Evolutionary conservation across 495 filamentous ascomycete species (phyloP), one percentile per base, ranked within the genome.

Genomic region (Talaromyces thailandensis): DNA sequence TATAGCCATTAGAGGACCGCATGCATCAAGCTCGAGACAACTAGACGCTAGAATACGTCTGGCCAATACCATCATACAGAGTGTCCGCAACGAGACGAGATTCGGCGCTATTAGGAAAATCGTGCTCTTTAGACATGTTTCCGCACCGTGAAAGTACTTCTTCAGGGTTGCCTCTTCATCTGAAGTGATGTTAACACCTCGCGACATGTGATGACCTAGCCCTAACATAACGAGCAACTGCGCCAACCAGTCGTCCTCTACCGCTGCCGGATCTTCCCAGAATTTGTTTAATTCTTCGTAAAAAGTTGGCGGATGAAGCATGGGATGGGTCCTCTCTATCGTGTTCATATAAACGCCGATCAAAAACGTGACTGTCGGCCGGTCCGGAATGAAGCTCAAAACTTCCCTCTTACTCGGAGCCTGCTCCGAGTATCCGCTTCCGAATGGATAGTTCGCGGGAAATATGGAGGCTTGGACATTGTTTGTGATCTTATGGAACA

Each of bases 161-260:
- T 29, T 48, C 28, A 51, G 21, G 2, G 43, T 31, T 23, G 43
- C 26, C 28, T 61, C 59, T 7, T 61, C 40, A 32, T 28, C 40
- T 21, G 59, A 24, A 1, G 26, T 51, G 1, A 32, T 18, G 37
- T 48, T 51, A 12, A 50, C 59, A 31, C 43, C 43, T 21, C 45
- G 16, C 25, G 43, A 48, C 43, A 48, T 21, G 4, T 61, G 59
- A 52, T 61, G 40, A 29, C 59, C 35, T 3, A 61, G 40, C 0
- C 37, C 59, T 14, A 61, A 28, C 59, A 61, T 61, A 8, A 61
- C 43, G 25, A 61, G 59, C 9, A 61, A 61, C n/a, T 61, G 59
- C 14, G 40, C 23, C 11, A 61, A 6, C 59, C 59, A 61, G 24
- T 24, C 59, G 5, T 61, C 59, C 14, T 61, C 40, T 61, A 51